A percentile compares a stretch with the other conserved stretches of the same genome.
Conservation (phyloP, 208 protist species). For the Leptomonas pyrrhocoris region DNA sequence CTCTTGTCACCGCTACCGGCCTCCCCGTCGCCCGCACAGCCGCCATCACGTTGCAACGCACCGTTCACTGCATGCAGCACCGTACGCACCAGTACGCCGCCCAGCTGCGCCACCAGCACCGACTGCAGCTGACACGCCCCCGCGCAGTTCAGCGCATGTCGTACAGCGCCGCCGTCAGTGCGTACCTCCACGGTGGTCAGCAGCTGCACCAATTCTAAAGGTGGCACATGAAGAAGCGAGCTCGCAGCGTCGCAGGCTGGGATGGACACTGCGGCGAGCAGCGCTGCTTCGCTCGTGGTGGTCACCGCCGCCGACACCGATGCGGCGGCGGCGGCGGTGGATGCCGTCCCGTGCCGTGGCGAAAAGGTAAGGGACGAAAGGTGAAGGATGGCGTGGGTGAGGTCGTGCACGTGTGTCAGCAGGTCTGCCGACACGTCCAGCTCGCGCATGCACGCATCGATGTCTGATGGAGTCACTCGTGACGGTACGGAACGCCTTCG, state of each 20-base stretch:
- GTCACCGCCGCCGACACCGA: background rate
- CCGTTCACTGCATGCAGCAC: slow-evolving; percentile 15
- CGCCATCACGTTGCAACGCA: background rate
- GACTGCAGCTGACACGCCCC: slow-evolving; percentile 30
- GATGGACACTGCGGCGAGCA: slow-evolving; percentile 1
- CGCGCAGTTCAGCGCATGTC: slow-evolving; percentile 27
- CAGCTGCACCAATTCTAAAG: slow-evolving; percentile 13
- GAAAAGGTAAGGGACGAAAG: slow-evolving; percentile 15
- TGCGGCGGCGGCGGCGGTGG: no score
- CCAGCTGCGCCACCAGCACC: slow-evolving; percentile 18
- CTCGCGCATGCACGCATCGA: background rate
- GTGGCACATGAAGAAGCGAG: slow-evolving; percentile 6
- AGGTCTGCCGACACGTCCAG: slow-evolving; percentile 10
- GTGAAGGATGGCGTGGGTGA: slow-evolving; percentile 1
- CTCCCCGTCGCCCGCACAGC: background rate
- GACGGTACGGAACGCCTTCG: background rate
- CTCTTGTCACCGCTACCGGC: no score
- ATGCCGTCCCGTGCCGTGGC: background rate
- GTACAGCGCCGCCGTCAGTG: background rate
- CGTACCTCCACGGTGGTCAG: slow-evolving; percentile 21
- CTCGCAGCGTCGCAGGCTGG: slow-evolving; percentile 9
- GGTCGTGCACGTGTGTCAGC: slow-evolving; percentile 9
- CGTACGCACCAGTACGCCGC: slow-evolving; percentile 22
- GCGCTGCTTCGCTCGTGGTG: background rate
- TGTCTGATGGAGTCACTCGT: background rate